These are phyloP conservation scores for Candida tammaniensis DNA, from an alignment of 805 yeast species.

Conservation along the genomic window DNA sequence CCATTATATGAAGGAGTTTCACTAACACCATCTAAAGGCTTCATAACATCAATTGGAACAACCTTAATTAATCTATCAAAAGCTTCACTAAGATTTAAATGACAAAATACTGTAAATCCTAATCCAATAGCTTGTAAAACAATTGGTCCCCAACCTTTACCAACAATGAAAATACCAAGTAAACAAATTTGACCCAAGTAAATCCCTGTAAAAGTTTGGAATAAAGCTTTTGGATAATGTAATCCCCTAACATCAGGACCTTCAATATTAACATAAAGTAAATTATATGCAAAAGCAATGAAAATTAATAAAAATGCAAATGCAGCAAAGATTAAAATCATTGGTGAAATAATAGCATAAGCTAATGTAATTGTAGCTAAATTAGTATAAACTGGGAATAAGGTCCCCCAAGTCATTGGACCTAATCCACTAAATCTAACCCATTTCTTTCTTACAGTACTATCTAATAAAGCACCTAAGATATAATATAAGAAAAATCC, in stretches of 20 bases:
- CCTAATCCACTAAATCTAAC: conserved; percentile 54
- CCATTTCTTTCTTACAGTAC: conserved; percentile 67
- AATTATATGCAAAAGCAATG: conserved; percentile 75
- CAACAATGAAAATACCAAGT: conserved; percentile 82
- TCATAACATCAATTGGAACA: conserved; percentile 72
- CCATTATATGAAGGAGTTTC: conserved; percentile 56
- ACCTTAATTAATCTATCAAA: conserved; percentile 58
- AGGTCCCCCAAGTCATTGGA: conserved; percentile 66
- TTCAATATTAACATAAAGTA: conserved; percentile 66
- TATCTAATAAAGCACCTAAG: conserved; percentile 55
- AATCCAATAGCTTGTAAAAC: conserved; percentile 68
- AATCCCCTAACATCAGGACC: conserved; percentile 75
- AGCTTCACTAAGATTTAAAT: conserved; percentile 60
- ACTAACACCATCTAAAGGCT: conserved; percentile 67
- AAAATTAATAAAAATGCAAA: conserved; percentile 70
- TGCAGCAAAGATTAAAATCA: conserved; percentile 71
- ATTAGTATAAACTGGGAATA: conserved; percentile 72
- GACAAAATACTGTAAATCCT: conserved; percentile 65
- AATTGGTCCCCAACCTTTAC: conserved; percentile 94
- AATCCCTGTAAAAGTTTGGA: conserved; percentile 84
- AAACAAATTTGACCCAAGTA: conserved; percentile 86
- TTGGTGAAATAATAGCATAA: conserved; percentile 74
- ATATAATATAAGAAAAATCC: conserved; percentile 58
- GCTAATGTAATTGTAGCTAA: conserved; percentile 67
- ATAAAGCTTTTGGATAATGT: conserved; percentile 84